Percentiles rank a stretch among this genome's conserved stretches.
Evolutionary conservation across 2,329 filamentous ascomycete genomes (phyloP).

Genomic region (Diaporthe ampelina): DNA sequence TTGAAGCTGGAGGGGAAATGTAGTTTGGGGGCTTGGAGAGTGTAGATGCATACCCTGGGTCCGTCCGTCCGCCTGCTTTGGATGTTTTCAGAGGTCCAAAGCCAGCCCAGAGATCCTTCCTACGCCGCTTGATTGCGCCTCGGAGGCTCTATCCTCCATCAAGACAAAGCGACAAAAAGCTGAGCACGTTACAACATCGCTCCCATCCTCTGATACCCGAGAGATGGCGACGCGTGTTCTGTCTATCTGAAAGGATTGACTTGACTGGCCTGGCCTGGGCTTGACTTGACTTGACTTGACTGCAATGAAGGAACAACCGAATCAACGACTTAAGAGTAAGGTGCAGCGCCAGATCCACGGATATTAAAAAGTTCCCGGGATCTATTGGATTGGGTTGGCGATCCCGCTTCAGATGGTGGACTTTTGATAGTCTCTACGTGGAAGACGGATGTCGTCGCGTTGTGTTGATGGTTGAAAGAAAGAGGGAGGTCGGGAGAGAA

Average conservation of each 20-base stretch:
- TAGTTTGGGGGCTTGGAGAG: conserved; percentile 33
- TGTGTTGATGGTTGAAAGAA: conserved; percentile 47
- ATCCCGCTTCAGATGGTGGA: conserved; percentile 33
- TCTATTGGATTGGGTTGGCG: conserved; percentile 24
- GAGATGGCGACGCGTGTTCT: conserved; percentile 37
- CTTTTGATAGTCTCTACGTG: conserved; percentile 36
- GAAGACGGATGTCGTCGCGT: conserved; percentile 35
- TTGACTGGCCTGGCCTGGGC: conserved; percentile 28
- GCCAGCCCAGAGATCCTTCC: conserved; percentile 39
- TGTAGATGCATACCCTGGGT: conserved; percentile 42
- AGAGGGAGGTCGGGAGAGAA: conserved; percentile 31
- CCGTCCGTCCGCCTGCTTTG: conserved; percentile 24
- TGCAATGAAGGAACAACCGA: conserved; percentile 34
- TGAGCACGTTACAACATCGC: conserved; percentile 40
- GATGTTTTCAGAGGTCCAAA: conserved; percentile 22
- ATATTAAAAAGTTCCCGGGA: conserved; percentile 21
- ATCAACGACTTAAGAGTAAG: conserved; percentile 36
- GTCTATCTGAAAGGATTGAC: conserved; percentile 40
- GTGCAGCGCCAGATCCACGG: conserved; percentile 29
- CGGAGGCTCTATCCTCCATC: conserved; percentile 41
- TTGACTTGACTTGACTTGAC: conserved; percentile 24
- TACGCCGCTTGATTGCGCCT: conserved; percentile 39
- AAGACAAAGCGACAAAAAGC: conserved; percentile 36
- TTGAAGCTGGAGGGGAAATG: conserved; percentile 7
- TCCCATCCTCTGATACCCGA: conserved; percentile 28